Conservation (phyloP, 305 asterid species). For the Galium porrigens region DNA sequence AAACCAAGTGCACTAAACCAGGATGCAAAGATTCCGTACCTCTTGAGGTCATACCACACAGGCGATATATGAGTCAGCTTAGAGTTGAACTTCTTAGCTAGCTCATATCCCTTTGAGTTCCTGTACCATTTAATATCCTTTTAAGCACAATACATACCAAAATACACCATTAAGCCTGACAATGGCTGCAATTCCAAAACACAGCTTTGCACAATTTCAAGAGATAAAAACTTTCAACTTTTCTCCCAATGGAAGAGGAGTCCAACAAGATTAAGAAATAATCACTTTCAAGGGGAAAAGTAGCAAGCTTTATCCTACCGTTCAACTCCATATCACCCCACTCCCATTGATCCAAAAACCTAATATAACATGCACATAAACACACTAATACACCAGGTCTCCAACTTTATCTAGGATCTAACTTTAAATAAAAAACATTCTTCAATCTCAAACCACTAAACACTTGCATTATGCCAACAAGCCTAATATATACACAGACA, state of each 20-base stretch:
- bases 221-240: background rate
- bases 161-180: background rate
- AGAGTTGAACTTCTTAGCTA: conserved; percentile 64
- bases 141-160: background rate
- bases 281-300: background rate
- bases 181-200: background rate
- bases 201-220: background rate
- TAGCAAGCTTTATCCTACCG: background rate
- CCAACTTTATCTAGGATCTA: background rate
- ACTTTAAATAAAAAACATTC: background rate
- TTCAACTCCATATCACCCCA: background rate
- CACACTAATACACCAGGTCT: no score
- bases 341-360: background rate
- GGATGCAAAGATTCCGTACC: conserved; percentile 29
- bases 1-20: background rate
- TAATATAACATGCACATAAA: background rate
- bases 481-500: background rate
- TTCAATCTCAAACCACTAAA: background rate
- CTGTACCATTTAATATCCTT: conserved; percentile 30
- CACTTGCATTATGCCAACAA: background rate
- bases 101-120: conserved; percentile 80
- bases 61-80: conserved; percentile 87
- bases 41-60: conserved; percentile 84
- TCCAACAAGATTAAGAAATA: background rate
- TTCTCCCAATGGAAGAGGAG: background rate